phyloP scores from a whole-genome alignment of 2,329 filamentous ascomycete genomes.

The Juglanconis sp. region DNA sequence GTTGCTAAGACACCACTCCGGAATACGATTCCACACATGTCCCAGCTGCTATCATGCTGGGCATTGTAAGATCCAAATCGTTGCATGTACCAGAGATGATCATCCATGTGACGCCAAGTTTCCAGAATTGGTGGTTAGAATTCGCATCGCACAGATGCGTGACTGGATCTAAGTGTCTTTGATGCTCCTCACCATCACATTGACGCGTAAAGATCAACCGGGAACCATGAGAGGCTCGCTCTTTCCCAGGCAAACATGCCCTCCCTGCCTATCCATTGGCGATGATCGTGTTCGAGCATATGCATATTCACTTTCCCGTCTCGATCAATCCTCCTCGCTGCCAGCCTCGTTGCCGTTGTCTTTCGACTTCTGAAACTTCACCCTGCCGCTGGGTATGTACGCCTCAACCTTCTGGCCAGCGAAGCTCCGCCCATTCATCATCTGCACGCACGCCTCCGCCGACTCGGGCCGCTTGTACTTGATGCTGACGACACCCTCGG shows the following conservation, averaged over 20 bases:
- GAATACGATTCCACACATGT: not conserved
- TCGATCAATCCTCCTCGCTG: conserved; percentile 32
- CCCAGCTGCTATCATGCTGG: not conserved
- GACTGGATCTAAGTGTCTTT: not conserved
- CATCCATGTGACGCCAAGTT: not conserved
- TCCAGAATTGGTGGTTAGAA: too few species aligned
- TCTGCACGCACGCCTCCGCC: conserved; percentile 67
- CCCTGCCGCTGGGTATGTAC: conserved; percentile 65
- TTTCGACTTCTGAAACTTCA: conserved; percentile 70
- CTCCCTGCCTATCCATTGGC: too few species aligned
- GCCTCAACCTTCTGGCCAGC: conserved; percentile 70
- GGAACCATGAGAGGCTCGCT: too few species aligned
- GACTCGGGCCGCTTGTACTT: conserved; percentile 71
- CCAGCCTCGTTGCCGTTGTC: conserved; percentile 50
- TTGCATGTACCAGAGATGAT: not conserved
- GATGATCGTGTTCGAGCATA: not conserved
- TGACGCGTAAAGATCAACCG: too few species aligned
- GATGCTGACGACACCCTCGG: conserved; percentile 80
- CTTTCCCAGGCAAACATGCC: too few species aligned
- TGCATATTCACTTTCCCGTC: conserved; percentile 6
- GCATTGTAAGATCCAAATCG: not conserved
- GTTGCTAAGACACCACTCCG: not conserved
- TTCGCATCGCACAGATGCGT: not conserved
- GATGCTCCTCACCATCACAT: not conserved
- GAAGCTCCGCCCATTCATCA: conserved; percentile 80